phyloP scores from a whole-genome alignment of 495 filamentous ascomycete genomes.

The Penicillium odoratum region DNA sequence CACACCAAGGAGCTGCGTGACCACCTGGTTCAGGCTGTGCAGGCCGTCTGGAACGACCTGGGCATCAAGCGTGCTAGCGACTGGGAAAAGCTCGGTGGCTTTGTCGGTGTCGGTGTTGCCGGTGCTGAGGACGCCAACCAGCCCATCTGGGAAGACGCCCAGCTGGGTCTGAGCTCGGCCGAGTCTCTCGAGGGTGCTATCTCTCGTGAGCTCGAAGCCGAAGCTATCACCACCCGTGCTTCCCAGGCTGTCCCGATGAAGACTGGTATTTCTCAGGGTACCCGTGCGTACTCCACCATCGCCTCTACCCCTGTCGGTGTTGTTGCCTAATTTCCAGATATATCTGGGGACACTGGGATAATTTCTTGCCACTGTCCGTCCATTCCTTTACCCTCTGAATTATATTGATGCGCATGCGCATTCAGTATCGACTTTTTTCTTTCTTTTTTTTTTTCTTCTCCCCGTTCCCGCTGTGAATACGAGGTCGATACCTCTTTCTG shows the following conservation, averaged over 20 bases:
- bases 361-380: conserved; percentile 6
- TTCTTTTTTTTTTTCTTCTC: conserved; percentile 7
- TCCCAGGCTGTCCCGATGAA: conserved; percentile 24
- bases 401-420: neutral
- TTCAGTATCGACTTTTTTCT: neutral
- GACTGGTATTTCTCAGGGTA: conserved; percentile 28
- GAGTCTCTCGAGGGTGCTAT: conserved; percentile 41
- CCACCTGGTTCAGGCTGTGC: conserved; percentile 80
- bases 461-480: neutral
- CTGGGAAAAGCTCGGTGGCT: conserved; percentile 89
- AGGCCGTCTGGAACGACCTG: conserved; percentile 82
- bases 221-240: conserved; percentile 13
- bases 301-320: conserved; percentile 34
- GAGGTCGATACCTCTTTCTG: neutral
- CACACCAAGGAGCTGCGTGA: conserved; percentile 80
- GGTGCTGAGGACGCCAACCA: conserved; percentile 55
- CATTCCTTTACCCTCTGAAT: conserved; percentile 8
- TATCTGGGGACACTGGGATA: conserved; percentile 1
- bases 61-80: conserved; percentile 88
- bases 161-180: conserved; percentile 66
- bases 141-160: conserved; percentile 83
- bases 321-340: conserved; percentile 28
- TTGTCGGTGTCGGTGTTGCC: conserved; percentile 84
- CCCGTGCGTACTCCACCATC: conserved; percentile 26
- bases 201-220: conserved; percentile 36